Evolutionary conservation across 768 basidiomycete species (phyloP).

Genomic region (Lactifluus volemus): DNA sequence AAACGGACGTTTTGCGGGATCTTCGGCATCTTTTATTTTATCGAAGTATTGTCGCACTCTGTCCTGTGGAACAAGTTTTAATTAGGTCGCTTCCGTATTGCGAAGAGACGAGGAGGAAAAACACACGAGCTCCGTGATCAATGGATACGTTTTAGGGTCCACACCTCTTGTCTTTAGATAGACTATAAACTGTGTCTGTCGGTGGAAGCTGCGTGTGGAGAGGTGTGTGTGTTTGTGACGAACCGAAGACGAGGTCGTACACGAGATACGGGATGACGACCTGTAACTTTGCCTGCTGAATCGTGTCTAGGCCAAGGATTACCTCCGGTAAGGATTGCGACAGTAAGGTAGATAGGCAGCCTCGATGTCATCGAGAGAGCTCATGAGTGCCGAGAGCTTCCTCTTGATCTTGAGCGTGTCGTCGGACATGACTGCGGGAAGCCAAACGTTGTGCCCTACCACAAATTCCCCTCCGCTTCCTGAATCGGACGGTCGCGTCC

Average conservation of each 20-base stretch:
- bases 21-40: slow-evolving; percentile 71
- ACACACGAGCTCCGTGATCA: slow-evolving; percentile 61
- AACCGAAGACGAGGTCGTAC: slow-evolving; percentile 82
- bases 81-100: neutral
- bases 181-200: slow-evolving; percentile 34
- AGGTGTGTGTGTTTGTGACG: slow-evolving; percentile 23
- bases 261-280: slow-evolving; percentile 72
- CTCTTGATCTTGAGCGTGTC: slow-evolving; percentile 30
- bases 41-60: slow-evolving; percentile 74
- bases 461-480: too few relatives aligned
- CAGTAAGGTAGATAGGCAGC: slow-evolving; percentile 55
- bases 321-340: slow-evolving; percentile 61
- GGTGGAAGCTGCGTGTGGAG: neutral
- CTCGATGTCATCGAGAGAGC: slow-evolving; percentile 65
- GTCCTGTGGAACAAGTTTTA: slow-evolving; percentile 38
- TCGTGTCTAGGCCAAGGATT: slow-evolving; percentile 50
- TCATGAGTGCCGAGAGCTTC: slow-evolving; percentile 39
- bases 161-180: slow-evolving; percentile 75
- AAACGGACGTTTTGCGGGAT: slow-evolving; percentile 47
- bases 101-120: neutral
- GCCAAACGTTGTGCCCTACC: too few relatives aligned
- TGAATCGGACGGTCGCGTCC: too few relatives aligned
- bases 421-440: slow-evolving; percentile 26
- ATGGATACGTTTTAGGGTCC: slow-evolving; percentile 71
- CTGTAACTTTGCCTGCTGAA: slow-evolving; percentile 79